Evolutionary conservation across 306 rosid species (phyloP).

Genomic region (Dicorynia guianensis): DNA sequence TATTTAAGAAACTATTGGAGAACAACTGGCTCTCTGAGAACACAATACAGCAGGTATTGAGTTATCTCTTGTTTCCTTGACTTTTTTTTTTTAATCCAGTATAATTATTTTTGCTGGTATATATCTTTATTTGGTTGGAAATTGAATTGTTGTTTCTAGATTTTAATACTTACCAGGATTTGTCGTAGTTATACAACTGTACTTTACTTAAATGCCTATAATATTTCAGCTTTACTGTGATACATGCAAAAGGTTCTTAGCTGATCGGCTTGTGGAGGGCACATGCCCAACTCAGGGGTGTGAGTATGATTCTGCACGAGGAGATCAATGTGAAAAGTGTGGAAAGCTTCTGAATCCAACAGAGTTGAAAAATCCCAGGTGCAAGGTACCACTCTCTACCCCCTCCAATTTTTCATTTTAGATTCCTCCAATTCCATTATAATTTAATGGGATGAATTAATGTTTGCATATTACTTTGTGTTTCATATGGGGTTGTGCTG

Average conservation of each 20-base stretch:
- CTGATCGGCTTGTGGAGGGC: slow-evolving; percentile 96
- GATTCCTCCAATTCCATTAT: slow-evolving; percentile 10
- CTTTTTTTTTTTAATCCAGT: slow-evolving; percentile 22
- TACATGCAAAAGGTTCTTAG: slow-evolving; percentile 80
- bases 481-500: background rate
- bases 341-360: slow-evolving; percentile 92
- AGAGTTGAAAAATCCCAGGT: slow-evolving; percentile 81
- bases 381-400: slow-evolving; percentile 67
- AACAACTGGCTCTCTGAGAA: slow-evolving; percentile 87
- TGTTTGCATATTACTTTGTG: slow-evolving; percentile 2
- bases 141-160: slow-evolving; percentile 19
- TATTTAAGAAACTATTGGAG: slow-evolving; percentile 68
- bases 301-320: slow-evolving; percentile 89
- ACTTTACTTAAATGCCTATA: slow-evolving; percentile 36
- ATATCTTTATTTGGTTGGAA: background rate
- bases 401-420: background rate
- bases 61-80: slow-evolving; percentile 23
- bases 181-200: background rate
- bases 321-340: slow-evolving; percentile 97
- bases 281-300: slow-evolving; percentile 80
- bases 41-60: slow-evolving; percentile 84
- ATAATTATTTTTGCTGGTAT: slow-evolving; percentile 6
- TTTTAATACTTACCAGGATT: slow-evolving; percentile 19
- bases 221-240: slow-evolving; percentile 86
- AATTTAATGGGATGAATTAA: background rate